Percentiles rank a stretch among this genome's conserved stretches.
These are phyloP conservation scores for Saccharomycopsis sp. DNA, from an alignment of 805 yeast species.

Conservation along the genomic window DNA sequence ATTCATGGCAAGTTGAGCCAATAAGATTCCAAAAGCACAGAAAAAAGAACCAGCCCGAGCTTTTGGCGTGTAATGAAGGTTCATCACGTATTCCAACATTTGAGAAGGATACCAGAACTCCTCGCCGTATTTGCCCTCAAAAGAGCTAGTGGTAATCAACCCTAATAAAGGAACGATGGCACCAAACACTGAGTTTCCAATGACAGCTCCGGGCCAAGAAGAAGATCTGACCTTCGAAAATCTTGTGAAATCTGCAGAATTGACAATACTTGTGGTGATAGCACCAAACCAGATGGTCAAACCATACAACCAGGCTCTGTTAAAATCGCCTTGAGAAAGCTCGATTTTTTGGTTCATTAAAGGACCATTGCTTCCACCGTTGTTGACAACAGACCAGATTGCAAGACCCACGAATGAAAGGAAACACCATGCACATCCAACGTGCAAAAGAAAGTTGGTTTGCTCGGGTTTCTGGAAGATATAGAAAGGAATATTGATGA, in stretches of 20 bases:
- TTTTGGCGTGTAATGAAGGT: constrained; percentile 29
- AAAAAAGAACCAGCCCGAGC: constrained; percentile 38
- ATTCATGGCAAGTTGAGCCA: constrained; percentile 33
- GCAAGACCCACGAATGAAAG: constrained; percentile 29
- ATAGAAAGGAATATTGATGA: constrained; percentile 22
- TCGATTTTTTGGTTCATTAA: constrained; percentile 21
- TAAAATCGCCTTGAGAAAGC: constrained; percentile 27
- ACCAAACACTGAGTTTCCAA: constrained; percentile 32
- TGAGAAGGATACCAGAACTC: constrained; percentile 35
- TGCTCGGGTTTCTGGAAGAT: constrained; percentile 24
- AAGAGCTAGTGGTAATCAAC: constrained; percentile 32
- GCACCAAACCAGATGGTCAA: constrained; percentile 37
- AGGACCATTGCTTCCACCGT: constrained; percentile 25
- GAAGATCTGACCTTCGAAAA: constrained; percentile 29
- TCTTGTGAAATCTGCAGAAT: constrained; percentile 37
- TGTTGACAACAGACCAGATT: constrained; percentile 30
- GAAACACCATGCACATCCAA: not conserved
- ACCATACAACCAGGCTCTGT: constrained; percentile 37
- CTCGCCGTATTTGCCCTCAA: constrained; percentile 30
- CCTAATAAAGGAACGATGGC: constrained; percentile 36
- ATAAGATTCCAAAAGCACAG: constrained; percentile 30
- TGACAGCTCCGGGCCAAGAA: constrained; percentile 28
- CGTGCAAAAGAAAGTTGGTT: constrained; percentile 20
- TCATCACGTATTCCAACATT: constrained; percentile 34
- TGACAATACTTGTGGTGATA: constrained; percentile 34